phyloP scores from a whole-genome alignment of 116 monocot genomes.

The Iris pallida region DNA sequence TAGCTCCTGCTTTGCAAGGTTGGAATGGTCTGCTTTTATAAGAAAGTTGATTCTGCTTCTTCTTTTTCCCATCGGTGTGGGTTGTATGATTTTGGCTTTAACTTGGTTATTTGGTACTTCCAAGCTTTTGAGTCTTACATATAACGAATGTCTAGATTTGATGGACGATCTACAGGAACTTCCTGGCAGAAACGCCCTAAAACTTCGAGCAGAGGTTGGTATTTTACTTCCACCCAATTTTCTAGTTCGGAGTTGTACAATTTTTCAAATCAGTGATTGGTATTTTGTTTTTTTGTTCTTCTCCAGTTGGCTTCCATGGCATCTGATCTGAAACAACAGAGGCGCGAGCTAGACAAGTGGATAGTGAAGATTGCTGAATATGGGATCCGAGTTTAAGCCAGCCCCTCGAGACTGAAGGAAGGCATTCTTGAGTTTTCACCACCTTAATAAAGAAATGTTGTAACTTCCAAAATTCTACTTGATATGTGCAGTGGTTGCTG shows the following conservation, averaged over 20 bases:
- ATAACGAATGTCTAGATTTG: slow-evolving; percentile 32
- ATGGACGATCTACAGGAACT: slow-evolving; percentile 47
- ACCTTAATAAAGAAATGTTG: too few species aligned
- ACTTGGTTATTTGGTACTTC: too few species aligned
- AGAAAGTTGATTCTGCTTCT: too few species aligned
- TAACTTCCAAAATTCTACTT: too few species aligned
- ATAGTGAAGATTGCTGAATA: slow-evolving; percentile 43
- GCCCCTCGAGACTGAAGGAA: background rate
- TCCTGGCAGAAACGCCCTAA: slow-evolving; percentile 55
- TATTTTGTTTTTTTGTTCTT: background rate
- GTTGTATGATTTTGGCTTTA: too few species aligned
- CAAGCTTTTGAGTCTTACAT: background rate
- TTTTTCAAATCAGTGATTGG: background rate
- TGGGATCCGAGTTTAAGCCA: slow-evolving; percentile 35
- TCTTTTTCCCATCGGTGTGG: too few species aligned
- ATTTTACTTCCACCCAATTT: background rate
- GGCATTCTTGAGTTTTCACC: too few species aligned
- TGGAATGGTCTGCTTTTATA: too few species aligned
- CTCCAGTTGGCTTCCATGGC: slow-evolving; percentile 48
- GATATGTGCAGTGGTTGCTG: too few species aligned
- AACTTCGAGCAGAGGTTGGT: slow-evolving; percentile 54
- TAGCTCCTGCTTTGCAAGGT: too few species aligned
- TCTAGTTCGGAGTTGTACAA: background rate
- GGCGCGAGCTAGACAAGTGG: slow-evolving; percentile 27
- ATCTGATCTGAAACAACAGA: slow-evolving; percentile 46